Percentiles rank a stretch among this genome's conserved stretches.
These are phyloP conservation scores for Elsinoe necatrix DNA, from an alignment of 2,329 filamentous ascomycete genomes.

Conservation along the genomic window DNA sequence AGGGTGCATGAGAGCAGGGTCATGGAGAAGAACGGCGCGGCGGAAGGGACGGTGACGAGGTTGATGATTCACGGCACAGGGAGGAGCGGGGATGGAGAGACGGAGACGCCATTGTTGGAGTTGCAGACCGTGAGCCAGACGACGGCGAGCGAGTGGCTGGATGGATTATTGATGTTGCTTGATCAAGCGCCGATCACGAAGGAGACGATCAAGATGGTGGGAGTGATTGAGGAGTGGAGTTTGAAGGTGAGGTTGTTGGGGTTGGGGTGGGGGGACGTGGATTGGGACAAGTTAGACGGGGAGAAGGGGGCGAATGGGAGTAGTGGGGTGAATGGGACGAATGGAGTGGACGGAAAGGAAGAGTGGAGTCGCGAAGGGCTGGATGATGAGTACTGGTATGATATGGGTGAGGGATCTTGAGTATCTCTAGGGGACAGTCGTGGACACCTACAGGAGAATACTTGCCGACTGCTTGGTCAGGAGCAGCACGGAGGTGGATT, in stretches of 20 bases:
- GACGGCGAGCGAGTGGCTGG: slow-evolving; percentile 90
- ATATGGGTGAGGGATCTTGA: slow-evolving; percentile 37
- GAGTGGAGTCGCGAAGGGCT: slow-evolving; percentile 63
- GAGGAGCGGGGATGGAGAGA: neutral
- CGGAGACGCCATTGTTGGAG: slow-evolving; percentile 52
- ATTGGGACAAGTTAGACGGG: slow-evolving; percentile 24
- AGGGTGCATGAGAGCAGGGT: neutral
- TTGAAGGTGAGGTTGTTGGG: slow-evolving; percentile 89
- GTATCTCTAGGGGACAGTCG: slow-evolving; percentile 14
- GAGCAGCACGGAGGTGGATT: neutral
- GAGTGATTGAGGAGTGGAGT: slow-evolving; percentile 79
- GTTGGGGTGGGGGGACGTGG: slow-evolving; percentile 75
- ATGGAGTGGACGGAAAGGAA: slow-evolving; percentile 46
- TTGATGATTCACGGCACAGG: slow-evolving; percentile 13
- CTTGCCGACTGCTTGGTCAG: neutral
- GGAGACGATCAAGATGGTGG: slow-evolving; percentile 84
- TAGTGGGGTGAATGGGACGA: slow-evolving; percentile 36
- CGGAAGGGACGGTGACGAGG: slow-evolving; percentile 15
- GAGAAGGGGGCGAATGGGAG: slow-evolving; percentile 33
- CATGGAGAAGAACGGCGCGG: neutral
- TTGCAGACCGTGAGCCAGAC: slow-evolving; percentile 73
- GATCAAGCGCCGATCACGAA: slow-evolving; percentile 95
- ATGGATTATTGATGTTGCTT: slow-evolving; percentile 87
- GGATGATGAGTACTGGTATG: slow-evolving; percentile 91
- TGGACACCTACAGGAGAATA: too few species aligned